These are phyloP conservation scores for Neonectria magnoliae DNA, from an alignment of 2,329 filamentous ascomycete genomes.

Conservation along the genomic window DNA sequence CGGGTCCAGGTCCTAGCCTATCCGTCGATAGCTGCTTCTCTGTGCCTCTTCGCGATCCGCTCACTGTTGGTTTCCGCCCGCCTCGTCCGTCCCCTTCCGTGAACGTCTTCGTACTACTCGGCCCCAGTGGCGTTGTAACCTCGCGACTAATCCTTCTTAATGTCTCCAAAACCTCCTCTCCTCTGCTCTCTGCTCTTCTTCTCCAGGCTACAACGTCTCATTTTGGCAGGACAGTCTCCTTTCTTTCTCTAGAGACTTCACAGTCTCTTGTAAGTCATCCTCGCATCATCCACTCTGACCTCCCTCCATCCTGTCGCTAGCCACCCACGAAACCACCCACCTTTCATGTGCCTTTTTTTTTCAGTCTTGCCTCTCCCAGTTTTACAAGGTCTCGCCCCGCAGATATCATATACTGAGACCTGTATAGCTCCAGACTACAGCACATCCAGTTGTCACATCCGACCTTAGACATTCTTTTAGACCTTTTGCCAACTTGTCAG, in stretches of 20 bases:
- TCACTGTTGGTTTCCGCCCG: slow-evolving; percentile 23
- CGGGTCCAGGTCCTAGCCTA: slow-evolving; percentile 18
- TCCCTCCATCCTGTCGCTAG: not conserved
- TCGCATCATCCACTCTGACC: not conserved
- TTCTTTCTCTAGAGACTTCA: slow-evolving; percentile 11
- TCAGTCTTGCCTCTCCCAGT: not conserved
- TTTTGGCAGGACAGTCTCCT: slow-evolving; percentile 22
- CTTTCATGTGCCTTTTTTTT: not conserved
- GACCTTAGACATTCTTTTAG: slow-evolving; percentile 7
- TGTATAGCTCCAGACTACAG: not conserved
- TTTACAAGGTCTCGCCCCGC: not conserved
- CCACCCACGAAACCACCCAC: not conserved
- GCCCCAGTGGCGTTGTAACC: slow-evolving; percentile 26
- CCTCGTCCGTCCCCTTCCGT: slow-evolving; percentile 29
- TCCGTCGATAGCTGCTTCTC: slow-evolving; percentile 14
- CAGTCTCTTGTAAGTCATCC: slow-evolving; percentile 15
- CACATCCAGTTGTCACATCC: not conserved
- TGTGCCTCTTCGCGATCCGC: slow-evolving; percentile 13
- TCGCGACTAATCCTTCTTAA: slow-evolving; percentile 21
- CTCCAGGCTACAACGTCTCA: slow-evolving; percentile 22
- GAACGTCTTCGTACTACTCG: slow-evolving; percentile 8
- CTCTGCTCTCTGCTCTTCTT: slow-evolving; percentile 9
- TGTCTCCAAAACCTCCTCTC: slow-evolving; percentile 26
- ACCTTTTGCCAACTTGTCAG: not conserved
- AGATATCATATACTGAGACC: not conserved